Evolutionary conservation across 805 yeast species (phyloP).

Genomic region (Brettanomyces bruxellensis): DNA sequence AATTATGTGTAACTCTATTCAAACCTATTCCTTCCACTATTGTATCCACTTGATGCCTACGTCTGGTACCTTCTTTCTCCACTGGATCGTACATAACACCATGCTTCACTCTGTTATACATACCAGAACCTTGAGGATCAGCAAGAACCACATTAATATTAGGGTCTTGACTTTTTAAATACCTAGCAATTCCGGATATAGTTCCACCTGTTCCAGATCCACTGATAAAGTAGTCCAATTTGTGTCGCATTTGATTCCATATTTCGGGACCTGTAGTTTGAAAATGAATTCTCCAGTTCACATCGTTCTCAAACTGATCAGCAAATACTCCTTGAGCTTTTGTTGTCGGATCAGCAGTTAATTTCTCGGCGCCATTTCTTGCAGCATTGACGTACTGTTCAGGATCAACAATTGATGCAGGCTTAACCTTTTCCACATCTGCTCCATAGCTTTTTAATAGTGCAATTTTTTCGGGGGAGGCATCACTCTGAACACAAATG

Average conservation of each 20-base stretch:
- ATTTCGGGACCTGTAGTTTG: conserved; percentile 88
- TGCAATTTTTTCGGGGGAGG: conserved; percentile 73
- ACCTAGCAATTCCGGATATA: conserved; percentile 81
- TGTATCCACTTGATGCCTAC: conserved; percentile 96
- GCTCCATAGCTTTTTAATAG: conserved; percentile 75
- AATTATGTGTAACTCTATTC: conserved; percentile 78
- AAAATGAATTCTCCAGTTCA: conserved; percentile 82
- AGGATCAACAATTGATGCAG: conserved; percentile 93
- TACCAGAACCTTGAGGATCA: conserved; percentile 95
- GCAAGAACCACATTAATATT: conserved; percentile 56
- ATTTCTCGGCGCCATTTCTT: conserved; percentile 47
- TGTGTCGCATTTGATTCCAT: conserved; percentile 57
- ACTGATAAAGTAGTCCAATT: conserved; percentile 67
- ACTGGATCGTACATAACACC: conserved; percentile 91
- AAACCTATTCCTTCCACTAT: conserved; percentile 90
- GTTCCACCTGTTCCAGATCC: conserved; percentile 99
- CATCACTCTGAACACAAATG: conserved; percentile 92
- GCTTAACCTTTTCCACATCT: conserved; percentile 72
- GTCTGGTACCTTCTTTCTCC: conserved; percentile 86
- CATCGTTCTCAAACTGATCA: conserved; percentile 90
- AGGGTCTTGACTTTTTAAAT: conserved; percentile 44
- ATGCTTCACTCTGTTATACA: conserved; percentile 70
- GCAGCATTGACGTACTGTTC: conserved; percentile 90
- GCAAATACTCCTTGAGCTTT: conserved; percentile 68
- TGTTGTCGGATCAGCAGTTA: conserved; percentile 31